Conservation (phyloP, 106 monocot genomes). For the Dendrobium nobile region DNA sequence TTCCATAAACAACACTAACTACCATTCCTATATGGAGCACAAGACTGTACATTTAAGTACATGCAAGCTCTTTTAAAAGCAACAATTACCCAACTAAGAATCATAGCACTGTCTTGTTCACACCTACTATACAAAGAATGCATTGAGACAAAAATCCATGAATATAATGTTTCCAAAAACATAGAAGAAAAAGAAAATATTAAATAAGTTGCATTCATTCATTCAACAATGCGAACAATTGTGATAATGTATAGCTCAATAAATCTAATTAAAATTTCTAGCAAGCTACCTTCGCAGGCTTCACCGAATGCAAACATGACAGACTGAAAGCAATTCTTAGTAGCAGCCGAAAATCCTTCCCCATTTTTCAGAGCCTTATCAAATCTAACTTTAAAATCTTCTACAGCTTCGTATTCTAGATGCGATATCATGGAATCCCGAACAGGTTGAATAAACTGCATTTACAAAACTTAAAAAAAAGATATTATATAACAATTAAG, state of each 20-base stretch:
- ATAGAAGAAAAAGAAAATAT: neutral
- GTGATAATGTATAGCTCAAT: neutral
- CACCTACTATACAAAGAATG: neutral
- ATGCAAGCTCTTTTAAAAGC: neutral
- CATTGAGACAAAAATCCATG: neutral
- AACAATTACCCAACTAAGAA: neutral
- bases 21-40: neutral
- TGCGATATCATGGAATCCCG: constrained; percentile 67
- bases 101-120: neutral
- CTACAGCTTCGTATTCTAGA: constrained; percentile 54
- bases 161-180: neutral
- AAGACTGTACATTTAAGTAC: too few species aligned
- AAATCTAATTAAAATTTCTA: neutral
- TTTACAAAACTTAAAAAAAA: neutral
- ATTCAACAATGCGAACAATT: neutral
- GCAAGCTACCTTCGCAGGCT: constrained; percentile 59
- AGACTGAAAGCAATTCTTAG: constrained; percentile 38
- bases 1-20: neutral
- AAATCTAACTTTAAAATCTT: constrained; percentile 66
- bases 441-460: constrained; percentile 74
- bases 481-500: neutral
- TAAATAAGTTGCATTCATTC: neutral
- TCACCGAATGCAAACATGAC: constrained; percentile 72
- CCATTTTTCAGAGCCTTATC: constrained; percentile 57
- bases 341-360: constrained; percentile 74